Evolutionary conservation across 2,329 filamentous ascomycete genomes (phyloP).

Genomic region (Hypoxylon rubiginosum): DNA sequence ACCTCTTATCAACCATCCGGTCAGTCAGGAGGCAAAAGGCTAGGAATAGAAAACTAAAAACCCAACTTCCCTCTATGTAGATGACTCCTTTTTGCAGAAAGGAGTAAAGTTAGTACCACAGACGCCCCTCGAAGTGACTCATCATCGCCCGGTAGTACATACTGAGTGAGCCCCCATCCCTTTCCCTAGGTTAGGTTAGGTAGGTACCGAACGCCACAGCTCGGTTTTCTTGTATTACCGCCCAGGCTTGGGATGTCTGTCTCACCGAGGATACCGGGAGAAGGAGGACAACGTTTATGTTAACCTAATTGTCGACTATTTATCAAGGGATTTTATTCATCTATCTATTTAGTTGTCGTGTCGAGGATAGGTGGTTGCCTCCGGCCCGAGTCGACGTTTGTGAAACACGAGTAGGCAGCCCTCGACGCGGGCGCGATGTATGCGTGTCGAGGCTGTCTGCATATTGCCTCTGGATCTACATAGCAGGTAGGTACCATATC

Average conservation of each 20-base stretch:
- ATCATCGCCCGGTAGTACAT: background rate
- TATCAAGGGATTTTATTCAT: background rate
- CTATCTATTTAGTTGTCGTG: background rate
- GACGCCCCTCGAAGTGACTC: background rate
- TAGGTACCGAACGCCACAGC: no score
- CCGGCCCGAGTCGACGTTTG: conserved; percentile 1
- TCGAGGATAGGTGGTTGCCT: background rate
- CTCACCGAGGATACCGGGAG: background rate
- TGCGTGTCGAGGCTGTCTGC: no score
- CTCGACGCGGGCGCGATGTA: background rate
- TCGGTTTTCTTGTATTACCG: no score
- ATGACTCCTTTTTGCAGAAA: background rate
- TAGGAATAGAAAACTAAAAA: background rate
- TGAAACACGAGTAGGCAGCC: conserved; percentile 21
- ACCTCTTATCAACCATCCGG: conserved; percentile 1
- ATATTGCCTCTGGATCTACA: no score
- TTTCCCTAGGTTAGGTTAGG: no score
- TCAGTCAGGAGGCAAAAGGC: background rate
- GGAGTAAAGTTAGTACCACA: background rate
- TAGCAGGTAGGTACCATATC: no score
- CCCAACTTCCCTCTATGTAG: background rate
- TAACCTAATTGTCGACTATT: background rate
- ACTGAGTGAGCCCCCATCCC: background rate
- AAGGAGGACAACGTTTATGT: conserved; percentile 2
- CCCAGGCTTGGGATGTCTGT: background rate